These are phyloP conservation scores for Backusella luteola DNA, from an alignment of 192 early-diverging fungal species.

Conservation along the genomic window DNA sequence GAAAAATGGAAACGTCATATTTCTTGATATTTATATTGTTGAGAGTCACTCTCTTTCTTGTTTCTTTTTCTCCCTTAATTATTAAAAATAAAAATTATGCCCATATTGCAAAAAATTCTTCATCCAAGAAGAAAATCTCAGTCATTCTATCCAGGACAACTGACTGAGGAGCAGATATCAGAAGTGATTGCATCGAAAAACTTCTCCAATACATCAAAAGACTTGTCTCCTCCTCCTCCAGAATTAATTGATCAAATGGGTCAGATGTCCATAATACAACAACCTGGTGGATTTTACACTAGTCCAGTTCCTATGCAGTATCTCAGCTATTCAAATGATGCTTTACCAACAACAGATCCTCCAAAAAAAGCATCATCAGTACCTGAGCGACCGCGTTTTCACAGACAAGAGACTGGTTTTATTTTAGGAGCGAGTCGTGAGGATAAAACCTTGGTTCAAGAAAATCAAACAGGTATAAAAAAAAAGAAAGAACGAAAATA, in stretches of 20 bases:
- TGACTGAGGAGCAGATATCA: background rate
- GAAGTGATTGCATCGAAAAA: constrained; percentile 3
- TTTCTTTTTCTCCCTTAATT: background rate
- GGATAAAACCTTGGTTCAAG: background rate
- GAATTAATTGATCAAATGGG: background rate
- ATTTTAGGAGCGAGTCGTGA: background rate
- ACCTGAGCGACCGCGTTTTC: background rate
- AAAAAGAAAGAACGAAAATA: background rate
- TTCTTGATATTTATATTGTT: background rate
- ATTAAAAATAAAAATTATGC: background rate
- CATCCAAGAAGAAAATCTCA: background rate
- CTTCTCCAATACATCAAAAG: background rate
- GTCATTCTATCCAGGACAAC: background rate
- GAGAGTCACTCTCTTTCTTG: background rate
- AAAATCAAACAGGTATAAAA: background rate
- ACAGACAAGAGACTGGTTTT: background rate
- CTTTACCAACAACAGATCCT: background rate
- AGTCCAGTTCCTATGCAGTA: background rate
- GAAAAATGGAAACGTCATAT: background rate
- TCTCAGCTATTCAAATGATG: background rate
- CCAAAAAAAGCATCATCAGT: background rate
- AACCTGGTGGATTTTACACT: background rate
- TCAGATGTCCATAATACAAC: background rate
- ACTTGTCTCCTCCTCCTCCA: background rate
- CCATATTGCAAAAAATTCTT: background rate